Evolutionary conservation across 2,329 filamentous ascomycete genomes (phyloP), one percentile per base, ranked within the genome.

Genomic region (Talaromyces sp.): DNA sequence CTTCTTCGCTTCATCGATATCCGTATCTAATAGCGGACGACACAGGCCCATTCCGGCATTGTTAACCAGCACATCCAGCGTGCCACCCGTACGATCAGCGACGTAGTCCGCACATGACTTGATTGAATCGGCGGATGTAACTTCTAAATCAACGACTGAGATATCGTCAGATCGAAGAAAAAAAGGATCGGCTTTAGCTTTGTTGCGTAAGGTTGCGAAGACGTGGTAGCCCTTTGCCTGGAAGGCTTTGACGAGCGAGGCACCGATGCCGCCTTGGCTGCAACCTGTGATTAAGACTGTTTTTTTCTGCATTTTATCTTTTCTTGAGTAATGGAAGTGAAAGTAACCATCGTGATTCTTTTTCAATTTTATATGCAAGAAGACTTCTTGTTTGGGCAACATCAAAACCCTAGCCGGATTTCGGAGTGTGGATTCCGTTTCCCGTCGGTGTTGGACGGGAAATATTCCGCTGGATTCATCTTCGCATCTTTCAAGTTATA

Each of bases 131-230:
- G 39, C 3, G 33, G 52, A 56, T 24, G 52, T 39, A 16, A 56
- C n/a, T 13, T 56, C 52, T 7, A 56, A 2, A 56, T 56, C 31
- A 22, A 56, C n/a, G 10, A 56, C n/a, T 1, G 52, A 22, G 6
- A 56, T 56, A 22, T 56, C 19, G 9, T 56, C 33, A 14, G n/a
- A 37, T 14, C 13, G n/a, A 2, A 56, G n/a, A 10, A 56, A 56
- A 9, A 52, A 33, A 8, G 52, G 31, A 2, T 56, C 52, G 31
- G 52, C 52, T 62, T 79, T 80, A 16, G 72, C 66, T 1, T 69
- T 66, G 52, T 77, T 71, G 14, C 80, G 78, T 4, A 77, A 75
- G 1, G 80, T 81, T 2, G 80, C 81, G 67, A 77, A 79, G 64
- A 83, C 79, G 37, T 76, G 71, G n/a, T 72, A 75, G 4, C 76